Evolutionary conservation across 768 basidiomycete genomes (phyloP).

Genomic region (Termitomyces sp.): DNA sequence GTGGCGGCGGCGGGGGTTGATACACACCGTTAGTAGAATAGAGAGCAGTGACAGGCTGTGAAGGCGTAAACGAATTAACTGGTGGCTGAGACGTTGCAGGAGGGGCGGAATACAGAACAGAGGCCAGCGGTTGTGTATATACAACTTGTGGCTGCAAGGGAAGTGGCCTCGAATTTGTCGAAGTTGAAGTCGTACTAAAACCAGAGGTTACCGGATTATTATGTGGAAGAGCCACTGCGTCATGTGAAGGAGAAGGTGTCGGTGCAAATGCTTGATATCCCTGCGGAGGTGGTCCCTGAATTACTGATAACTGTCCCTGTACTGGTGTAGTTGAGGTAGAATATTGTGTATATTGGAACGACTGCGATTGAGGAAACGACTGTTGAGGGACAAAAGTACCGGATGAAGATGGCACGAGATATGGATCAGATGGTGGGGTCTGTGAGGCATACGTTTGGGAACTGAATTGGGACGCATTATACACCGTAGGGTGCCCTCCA

Average conservation of each 20-base stretch:
- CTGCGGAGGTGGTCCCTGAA: conserved; percentile 32
- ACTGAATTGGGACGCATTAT: conserved; percentile 33
- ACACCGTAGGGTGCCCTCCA: conserved; percentile 20
- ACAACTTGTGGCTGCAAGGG: conserved; percentile 42
- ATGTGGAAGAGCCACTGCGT: conserved; percentile 27
- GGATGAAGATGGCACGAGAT: conserved; percentile 27
- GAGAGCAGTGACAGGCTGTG: conserved; percentile 17
- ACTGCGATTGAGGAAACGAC: conserved; percentile 29
- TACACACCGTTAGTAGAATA: conserved; percentile 26
- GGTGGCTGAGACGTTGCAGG: conserved; percentile 20
- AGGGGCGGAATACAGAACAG: conserved; percentile 25
- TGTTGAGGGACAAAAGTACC: conserved; percentile 37
- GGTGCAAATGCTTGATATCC: conserved; percentile 27
- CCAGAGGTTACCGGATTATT: conserved; percentile 26
- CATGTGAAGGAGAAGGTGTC: conserved; percentile 32
- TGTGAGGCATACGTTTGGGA: conserved; percentile 27
- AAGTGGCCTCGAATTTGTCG: conserved; percentile 34
- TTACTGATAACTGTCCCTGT: conserved; percentile 19
- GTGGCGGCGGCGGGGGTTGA: conserved; percentile 32
- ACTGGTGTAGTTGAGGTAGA: conserved; percentile 23
- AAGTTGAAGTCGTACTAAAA: conserved; percentile 13
- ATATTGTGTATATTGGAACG: conserved; percentile 32
- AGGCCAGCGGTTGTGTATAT: conserved; percentile 29
- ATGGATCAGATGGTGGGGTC: conserved; percentile 18
- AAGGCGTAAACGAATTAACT: conserved; percentile 24